Evolutionary conservation across 768 basidiomycete species (phyloP), one percentile per base, ranked within the genome.

Genomic region (Kwoniella pini): DNA sequence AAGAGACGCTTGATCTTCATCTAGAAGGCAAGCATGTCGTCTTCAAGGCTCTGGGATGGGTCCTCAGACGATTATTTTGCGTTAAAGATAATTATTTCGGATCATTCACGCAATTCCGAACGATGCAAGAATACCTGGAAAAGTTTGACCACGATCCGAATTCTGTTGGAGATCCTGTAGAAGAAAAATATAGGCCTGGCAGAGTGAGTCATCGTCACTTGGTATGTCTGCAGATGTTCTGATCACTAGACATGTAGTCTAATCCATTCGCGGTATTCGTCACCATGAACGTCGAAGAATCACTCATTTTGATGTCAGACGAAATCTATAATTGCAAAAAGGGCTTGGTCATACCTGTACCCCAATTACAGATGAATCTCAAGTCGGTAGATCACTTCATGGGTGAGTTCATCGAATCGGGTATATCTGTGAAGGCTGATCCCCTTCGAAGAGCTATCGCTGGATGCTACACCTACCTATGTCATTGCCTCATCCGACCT

Each of bases 71-170:
- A 71, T 83, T 95, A 65, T 89, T 98, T 86, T 85, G 88, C 39
- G 72, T 96, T 59, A 86, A 88, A 53, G 91, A 95, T 71, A 97
- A 97, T 78, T 98, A 98, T 78, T 86, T 97, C 50, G 95, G 95
- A 11, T 83, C 85, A 4, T 98, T 96, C 78, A 96, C 92, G 1
- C 89, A 95, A 67, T 97, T 94, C 69, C 87, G 87, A 2, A 96
- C 91, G 0, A 81, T 91, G 40, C 84, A 83, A 21, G 95, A 98
- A 80, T 95, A 91, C 74, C 80, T 91, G 45, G 84, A 87, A 54
- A 88, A 86, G 70, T 83, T 85, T 40, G 82, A 80, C 43, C 81
- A 80, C 51, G 83, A 83, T 0, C 74, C 75, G 4, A 65, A 83
- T 1, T 84, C 85, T 11, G 81, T 87, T 13, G 94, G 93, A 4